Base-by-base conservation (phyloP, 371 early-diverging fungal species). In the Furculomyces boomerangus region DNA sequence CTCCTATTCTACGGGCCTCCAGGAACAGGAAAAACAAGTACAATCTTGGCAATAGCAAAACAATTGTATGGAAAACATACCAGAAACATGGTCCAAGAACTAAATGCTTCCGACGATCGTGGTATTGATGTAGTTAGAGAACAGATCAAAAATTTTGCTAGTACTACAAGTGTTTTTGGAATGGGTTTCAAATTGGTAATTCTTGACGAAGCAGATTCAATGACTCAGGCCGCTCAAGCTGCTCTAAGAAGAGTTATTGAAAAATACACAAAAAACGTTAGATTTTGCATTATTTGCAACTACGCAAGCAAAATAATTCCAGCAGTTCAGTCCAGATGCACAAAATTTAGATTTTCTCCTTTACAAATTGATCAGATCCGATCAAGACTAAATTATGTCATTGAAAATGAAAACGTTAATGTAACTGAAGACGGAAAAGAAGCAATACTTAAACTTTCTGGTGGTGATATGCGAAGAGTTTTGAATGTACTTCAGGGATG, bases 41-140 rank as follows among this genome's bases (percentile, higher is more conserved):
- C 95, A 1, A 90, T 95, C 46, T 72, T 94, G 47, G 94, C 94
- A 0, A 83, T 88, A 58, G 88, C 93, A 1, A 75, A 83, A 45
- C 72, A 82, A 58, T 69, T 98, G 14, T 98, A 92, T 64, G 86
- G 86, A 26, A 73, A 77, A 30, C 72, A 76, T 57, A 80, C 75
- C 62, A 79, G 79, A 55, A 76, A 81, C 53, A 91, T 90, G 88
- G 83, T 88, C 24, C 72, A 93, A 47, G 93, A 96, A 80, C 70
- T 98, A 49, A 99, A 99, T 69, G 99, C 99, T 0, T 94, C 94
- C 1, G 99, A 99, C 65, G 98, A 99, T 60, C 83, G 99, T 59
- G 99, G 99, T 61, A 97, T 99, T 60, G 94, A 93, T 59, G 93
- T 93, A n/a, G 98, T 99, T 18, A 74, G 99, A 22, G 89, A 96